phyloP scores from a whole-genome alignment of 179 eudicot species.

The Nepenthes alata region DNA sequence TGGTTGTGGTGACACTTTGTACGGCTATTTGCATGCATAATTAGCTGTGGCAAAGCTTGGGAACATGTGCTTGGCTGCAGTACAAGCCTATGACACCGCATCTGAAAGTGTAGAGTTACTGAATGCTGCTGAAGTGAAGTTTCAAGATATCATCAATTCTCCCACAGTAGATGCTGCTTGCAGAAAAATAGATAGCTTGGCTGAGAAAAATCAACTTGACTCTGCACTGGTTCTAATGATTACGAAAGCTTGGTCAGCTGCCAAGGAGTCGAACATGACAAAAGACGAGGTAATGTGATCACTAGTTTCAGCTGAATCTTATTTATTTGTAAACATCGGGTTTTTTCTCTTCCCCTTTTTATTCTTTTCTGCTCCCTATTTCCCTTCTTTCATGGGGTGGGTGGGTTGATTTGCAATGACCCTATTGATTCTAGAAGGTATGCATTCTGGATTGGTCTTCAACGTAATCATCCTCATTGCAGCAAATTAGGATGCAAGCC shows the following conservation, averaged over 20 bases:
- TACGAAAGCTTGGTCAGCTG: slow-evolving; percentile 92
- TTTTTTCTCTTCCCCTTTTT: neutral
- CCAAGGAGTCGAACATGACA: slow-evolving; percentile 73
- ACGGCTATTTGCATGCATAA: slow-evolving; percentile 1
- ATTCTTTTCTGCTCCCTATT: neutral
- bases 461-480: too few species aligned
- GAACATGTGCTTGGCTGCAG: slow-evolving; percentile 66
- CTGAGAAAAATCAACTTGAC: slow-evolving; percentile 83
- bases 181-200: slow-evolving; percentile 76
- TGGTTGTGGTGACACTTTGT: neutral
- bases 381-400: too few species aligned
- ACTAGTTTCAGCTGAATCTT: slow-evolving; percentile 1
- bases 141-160: slow-evolving; percentile 83
- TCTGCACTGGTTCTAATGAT: slow-evolving; percentile 70
- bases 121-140: slow-evolving; percentile 74
- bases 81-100: slow-evolving; percentile 72
- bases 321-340: neutral
- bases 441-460: too few species aligned
- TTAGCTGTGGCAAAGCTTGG: slow-evolving; percentile 62
- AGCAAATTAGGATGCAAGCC: too few species aligned
- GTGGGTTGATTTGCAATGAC: neutral
- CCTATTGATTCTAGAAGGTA: too few species aligned
- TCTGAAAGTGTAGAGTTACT: slow-evolving; percentile 66
- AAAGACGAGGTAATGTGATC: slow-evolving; percentile 62
- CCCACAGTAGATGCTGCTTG: slow-evolving; percentile 80